phyloP scores from a whole-genome alignment of 495 filamentous ascomycete genomes.

The Penicillium soppii region DNA sequence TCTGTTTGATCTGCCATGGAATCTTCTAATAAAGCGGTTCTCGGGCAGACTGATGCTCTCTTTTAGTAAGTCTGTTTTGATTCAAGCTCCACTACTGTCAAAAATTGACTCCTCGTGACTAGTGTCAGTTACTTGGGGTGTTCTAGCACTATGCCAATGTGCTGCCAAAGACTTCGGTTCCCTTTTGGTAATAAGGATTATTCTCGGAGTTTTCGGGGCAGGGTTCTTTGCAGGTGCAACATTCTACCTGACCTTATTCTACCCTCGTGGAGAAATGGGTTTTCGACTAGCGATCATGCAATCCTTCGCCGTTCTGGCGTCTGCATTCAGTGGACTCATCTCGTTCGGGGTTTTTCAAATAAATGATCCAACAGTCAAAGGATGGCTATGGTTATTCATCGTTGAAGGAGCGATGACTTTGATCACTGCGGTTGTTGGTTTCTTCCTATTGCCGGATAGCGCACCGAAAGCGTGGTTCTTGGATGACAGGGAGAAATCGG shows the following conservation, averaged over 20 bases:
- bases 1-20: constrained; percentile 58
- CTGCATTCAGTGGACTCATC: constrained; percentile 63
- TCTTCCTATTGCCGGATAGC: constrained; percentile 60
- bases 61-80: constrained; percentile 32
- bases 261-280: constrained; percentile 62
- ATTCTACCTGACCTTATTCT: constrained; percentile 60
- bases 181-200: constrained; percentile 45
- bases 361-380: constrained; percentile 42
- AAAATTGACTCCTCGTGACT: constrained; percentile 41
- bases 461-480: constrained; percentile 62
- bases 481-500: constrained; percentile 50
- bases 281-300: constrained; percentile 71
- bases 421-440: constrained; percentile 57
- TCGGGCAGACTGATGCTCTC: constrained; percentile 46
- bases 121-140: constrained; percentile 48
- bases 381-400: constrained; percentile 74
- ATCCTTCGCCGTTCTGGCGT: constrained; percentile 65
- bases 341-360: constrained; percentile 73
- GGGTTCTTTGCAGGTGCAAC: constrained; percentile 61
- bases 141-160: constrained; percentile 36
- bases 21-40: constrained; percentile 61
- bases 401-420: constrained; percentile 66
- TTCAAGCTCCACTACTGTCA: constrained; percentile 15
- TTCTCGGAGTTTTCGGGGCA: constrained; percentile 57
- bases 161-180: constrained; percentile 54